Conservation (phyloP, 2,329 filamentous ascomycete species). For the Ustilaginoidea virens region DNA sequence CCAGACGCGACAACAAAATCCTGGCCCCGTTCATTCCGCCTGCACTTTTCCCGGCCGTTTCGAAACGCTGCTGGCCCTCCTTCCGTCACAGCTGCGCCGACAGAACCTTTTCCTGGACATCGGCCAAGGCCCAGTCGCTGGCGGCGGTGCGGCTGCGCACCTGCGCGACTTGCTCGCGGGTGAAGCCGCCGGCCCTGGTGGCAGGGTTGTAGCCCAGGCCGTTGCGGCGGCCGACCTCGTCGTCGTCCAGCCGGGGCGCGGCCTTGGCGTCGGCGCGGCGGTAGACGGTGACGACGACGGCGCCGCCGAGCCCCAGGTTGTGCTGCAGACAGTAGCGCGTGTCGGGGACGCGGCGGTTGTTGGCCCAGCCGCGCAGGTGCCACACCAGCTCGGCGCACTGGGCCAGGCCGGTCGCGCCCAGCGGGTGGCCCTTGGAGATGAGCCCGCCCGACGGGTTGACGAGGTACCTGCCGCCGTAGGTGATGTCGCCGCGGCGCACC, state of each 20-base stretch:
- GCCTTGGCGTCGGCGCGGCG: constrained; percentile 62
- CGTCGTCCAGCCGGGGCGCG: constrained; percentile 43
- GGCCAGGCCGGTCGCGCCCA: constrained; percentile 86
- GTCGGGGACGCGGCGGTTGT: constrained; percentile 58
- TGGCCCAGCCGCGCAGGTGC: constrained; percentile 92
- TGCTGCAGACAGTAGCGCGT: constrained; percentile 74
- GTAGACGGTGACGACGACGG: constrained; percentile 82
- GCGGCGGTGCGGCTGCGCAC: constrained; percentile 52
- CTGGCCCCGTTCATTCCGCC: too few species aligned
- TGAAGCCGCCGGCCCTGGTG: constrained; percentile 78
- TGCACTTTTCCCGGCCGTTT: too few species aligned
- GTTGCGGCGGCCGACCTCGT: constrained; percentile 48
- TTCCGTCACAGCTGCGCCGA: constrained; percentile 2
- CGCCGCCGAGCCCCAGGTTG: constrained; percentile 83
- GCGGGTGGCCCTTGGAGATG: constrained; percentile 90
- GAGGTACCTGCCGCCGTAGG: constrained; percentile 70
- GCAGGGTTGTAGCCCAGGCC: constrained; percentile 84
- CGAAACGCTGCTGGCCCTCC: too few species aligned
- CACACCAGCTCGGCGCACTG: constrained; percentile 92
- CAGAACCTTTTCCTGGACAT: constrained; percentile 29
- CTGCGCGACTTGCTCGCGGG: constrained; percentile 53
- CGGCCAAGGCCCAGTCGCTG: constrained; percentile 65
- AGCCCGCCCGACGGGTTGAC: constrained; percentile 90
- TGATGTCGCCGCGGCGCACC: constrained; percentile 76
- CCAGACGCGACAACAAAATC: too few species aligned